A percentile compares a stretch with the other conserved stretches of the same genome.
phyloP scores from a whole-genome alignment of 805 yeast species.

The Suhomyces sp. region DNA sequence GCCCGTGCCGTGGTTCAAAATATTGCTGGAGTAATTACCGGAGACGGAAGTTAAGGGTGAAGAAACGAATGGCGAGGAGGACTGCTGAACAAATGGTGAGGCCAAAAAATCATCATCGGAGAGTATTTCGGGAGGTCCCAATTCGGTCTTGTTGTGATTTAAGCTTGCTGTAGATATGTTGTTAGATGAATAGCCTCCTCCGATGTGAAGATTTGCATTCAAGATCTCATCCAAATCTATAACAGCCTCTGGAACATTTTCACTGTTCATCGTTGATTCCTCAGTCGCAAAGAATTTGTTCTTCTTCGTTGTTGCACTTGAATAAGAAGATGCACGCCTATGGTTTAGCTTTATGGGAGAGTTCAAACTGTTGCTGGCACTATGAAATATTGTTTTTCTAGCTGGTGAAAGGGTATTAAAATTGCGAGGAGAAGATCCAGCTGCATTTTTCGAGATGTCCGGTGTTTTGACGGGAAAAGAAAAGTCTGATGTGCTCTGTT shows the following conservation, averaged over 20 bases:
- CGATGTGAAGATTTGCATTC: conserved; percentile 30
- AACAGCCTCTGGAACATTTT: conserved; percentile 37
- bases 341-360: conserved; percentile 32
- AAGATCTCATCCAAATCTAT: conserved; percentile 40
- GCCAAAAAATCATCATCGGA: conserved; percentile 28
- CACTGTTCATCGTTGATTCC: conserved; percentile 23
- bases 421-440: conserved; percentile 4
- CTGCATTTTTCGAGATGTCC: conserved; percentile 9
- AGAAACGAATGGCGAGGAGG: conserved; percentile 14
- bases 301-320: conserved; percentile 12
- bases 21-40: conserved; percentile 2
- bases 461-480: conserved; percentile 28
- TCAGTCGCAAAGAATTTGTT: conserved; percentile 29
- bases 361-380: conserved; percentile 20
- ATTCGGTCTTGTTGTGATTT: conserved; percentile 13
- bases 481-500: conserved; percentile 18
- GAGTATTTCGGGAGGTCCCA: conserved; percentile 17
- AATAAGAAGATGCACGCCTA: conserved; percentile 17
- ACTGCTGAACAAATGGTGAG: conserved; percentile 27
- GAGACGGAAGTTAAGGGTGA: conserved; percentile 11
- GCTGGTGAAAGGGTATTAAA: conserved; percentile 4
- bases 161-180: conserved; percentile 1
- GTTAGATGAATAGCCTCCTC: conserved; percentile 10
- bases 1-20: conserved; percentile 3
- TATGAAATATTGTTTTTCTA: conserved; percentile 9